phyloP scores from a whole-genome alignment of 2,329 filamentous ascomycete species.

The Paecilomyces variotii region DNA sequence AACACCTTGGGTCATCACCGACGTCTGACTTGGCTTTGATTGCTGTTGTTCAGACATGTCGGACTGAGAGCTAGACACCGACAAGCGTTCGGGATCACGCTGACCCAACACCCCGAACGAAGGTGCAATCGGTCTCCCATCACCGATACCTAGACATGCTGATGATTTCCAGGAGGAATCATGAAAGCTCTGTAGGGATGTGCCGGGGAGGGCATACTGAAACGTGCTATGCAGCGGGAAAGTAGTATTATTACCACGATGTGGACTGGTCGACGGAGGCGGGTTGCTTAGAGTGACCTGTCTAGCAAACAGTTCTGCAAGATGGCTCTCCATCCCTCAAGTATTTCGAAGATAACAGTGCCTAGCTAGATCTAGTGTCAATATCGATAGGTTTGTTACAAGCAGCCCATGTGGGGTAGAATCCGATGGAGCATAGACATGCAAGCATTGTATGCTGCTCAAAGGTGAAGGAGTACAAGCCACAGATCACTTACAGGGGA shows the following conservation, averaged over 20 bases:
- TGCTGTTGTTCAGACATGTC: background rate
- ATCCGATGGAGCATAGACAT: background rate
- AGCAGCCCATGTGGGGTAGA: background rate
- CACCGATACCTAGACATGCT: background rate
- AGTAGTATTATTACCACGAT: constrained; percentile 2
- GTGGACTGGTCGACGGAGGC: background rate
- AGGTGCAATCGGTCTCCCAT: background rate
- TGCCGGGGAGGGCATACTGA: background rate
- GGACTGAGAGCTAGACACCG: background rate
- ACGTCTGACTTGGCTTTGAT: background rate
- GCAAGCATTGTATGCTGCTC: background rate
- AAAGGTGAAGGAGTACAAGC: background rate
- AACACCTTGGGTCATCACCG: background rate
- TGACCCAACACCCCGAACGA: background rate
- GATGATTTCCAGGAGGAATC: background rate
- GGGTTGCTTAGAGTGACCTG: constrained; percentile 50
- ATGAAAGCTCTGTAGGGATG: background rate
- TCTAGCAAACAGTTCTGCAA: constrained; percentile 68
- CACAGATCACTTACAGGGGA: background rate
- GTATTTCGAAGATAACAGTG: background rate
- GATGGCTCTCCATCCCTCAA: constrained; percentile 62
- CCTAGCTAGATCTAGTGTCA: background rate
- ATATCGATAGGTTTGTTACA: background rate
- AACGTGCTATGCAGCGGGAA: background rate
- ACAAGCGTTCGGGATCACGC: background rate